phyloP scores from a whole-genome alignment of 139 green algal genomes.

The Tetradesmus obliquus region DNA sequence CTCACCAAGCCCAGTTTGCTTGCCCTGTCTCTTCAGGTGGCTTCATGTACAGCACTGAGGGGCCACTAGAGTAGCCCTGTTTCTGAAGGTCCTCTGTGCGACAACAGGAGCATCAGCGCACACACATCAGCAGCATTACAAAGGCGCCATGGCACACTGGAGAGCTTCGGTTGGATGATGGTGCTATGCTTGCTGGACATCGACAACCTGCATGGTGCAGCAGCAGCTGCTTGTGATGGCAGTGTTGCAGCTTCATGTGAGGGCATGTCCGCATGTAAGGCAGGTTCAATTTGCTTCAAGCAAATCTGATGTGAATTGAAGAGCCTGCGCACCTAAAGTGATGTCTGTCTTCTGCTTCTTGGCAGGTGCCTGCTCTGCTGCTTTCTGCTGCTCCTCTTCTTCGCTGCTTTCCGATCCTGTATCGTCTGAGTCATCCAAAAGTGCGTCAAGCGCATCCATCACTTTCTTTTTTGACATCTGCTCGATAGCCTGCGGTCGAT shows the following conservation, averaged over 20 bases:
- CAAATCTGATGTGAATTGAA: neutral
- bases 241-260: too few relatives aligned
- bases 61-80: constrained; percentile 47
- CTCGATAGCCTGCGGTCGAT: neutral
- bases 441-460: constrained; percentile 40
- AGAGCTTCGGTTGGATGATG: too few relatives aligned
- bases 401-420: neutral
- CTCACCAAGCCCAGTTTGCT: constrained; percentile 50
- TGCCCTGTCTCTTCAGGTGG: constrained; percentile 33
- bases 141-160: too few relatives aligned
- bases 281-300: too few relatives aligned
- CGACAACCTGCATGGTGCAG: too few relatives aligned
- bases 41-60: constrained; percentile 51
- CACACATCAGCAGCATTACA: neutral
- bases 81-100: constrained; percentile 49
- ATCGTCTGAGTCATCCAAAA: constrained; percentile 30
- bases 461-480: constrained; percentile 27
- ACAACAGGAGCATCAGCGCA: neutral
- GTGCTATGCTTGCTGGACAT: too few relatives aligned
- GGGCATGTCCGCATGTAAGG: too few relatives aligned
- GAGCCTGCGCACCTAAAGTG: neutral
- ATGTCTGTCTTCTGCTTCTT: constrained; percentile 45
- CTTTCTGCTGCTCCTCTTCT: neutral
- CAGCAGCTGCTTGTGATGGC: too few relatives aligned
- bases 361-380: neutral